Percentiles rank a stretch among this genome's conserved stretches.
These are phyloP conservation scores for Chalciporus piperatus DNA, from an alignment of 768 basidiomycete species.

Conservation along the genomic window DNA sequence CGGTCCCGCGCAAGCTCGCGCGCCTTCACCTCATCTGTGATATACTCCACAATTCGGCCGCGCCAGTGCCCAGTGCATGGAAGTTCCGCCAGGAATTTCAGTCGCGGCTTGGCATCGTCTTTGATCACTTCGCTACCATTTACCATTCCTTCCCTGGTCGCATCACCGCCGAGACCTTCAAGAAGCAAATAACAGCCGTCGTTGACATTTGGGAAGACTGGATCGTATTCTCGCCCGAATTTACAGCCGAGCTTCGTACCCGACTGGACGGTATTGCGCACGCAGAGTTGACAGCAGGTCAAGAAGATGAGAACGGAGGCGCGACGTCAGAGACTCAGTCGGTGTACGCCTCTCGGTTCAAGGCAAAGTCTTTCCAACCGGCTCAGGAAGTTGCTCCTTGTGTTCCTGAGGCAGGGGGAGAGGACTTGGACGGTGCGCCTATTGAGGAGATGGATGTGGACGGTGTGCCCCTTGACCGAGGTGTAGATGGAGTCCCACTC, in stretches of 20 bases:
- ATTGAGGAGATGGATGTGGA: constrained; percentile 51
- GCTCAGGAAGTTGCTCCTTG: constrained; percentile 44
- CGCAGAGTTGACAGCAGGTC: constrained; percentile 27
- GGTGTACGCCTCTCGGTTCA: constrained; percentile 62
- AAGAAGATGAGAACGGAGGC: constrained; percentile 22
- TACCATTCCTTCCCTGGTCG: constrained; percentile 95
- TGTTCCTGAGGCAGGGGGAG: constrained; percentile 28
- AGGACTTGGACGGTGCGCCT: constrained; percentile 53
- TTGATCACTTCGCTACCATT: constrained; percentile 92
- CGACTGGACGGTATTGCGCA: constrained; percentile 65
- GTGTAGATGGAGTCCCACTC: constrained; percentile 39
- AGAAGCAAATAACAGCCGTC: constrained; percentile 83
- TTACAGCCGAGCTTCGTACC: constrained; percentile 66
- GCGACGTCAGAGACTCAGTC: constrained; percentile 26
- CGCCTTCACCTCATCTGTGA: constrained; percentile 95
- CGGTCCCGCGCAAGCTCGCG: constrained; percentile 96
- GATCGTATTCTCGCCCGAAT: constrained; percentile 93
- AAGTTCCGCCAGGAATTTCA: constrained; percentile 96
- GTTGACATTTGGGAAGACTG: constrained; percentile 98
- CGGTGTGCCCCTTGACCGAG: constrained; percentile 42
- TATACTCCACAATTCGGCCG: constrained; percentile 95
- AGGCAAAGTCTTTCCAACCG: constrained; percentile 72
- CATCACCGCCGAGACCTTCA: constrained; percentile 96
- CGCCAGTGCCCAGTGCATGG: constrained; percentile 94
- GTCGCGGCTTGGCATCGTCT: constrained; percentile 84